phyloP scores from a whole-genome alignment of 306 rosid species.

The Rosa multiflora region DNA sequence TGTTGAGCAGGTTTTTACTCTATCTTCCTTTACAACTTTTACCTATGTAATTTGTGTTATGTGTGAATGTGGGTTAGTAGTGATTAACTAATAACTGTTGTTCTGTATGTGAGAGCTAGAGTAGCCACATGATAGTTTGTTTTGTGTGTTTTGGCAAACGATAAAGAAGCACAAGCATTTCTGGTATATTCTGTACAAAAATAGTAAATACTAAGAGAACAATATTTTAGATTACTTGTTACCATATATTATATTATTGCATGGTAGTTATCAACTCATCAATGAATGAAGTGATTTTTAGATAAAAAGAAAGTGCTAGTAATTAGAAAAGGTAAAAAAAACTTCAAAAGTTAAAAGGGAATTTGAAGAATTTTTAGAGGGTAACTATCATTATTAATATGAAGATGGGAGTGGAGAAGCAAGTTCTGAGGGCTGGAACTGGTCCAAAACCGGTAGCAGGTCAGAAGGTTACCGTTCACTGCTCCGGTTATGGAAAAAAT shows the following conservation, averaged over 20 bases:
- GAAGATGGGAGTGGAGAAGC: constrained; percentile 85
- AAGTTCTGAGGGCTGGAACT: constrained; percentile 62
- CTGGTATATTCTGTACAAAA: neutral
- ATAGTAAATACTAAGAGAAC: neutral
- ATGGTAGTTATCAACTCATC: neutral
- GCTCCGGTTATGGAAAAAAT: constrained; percentile 90
- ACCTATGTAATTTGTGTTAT: neutral
- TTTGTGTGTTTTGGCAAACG: neutral
- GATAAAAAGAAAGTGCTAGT: neutral
- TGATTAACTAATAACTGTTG: neutral
- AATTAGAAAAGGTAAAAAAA: neutral
- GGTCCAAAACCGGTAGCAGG: constrained; percentile 79
- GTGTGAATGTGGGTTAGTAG: neutral
- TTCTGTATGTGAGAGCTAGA: neutral
- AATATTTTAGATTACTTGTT: neutral
- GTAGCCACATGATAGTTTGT: neutral
- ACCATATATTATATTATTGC: neutral
- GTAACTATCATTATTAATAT: neutral
- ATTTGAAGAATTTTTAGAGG: neutral
- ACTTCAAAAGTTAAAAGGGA: neutral
- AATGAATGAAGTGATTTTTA: neutral
- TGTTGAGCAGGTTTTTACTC: constrained; percentile 73
- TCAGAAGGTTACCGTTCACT: constrained; percentile 87
- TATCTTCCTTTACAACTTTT: constrained; percentile 4
- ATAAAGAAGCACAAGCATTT: neutral